These are phyloP conservation scores for Trichoderma harzianum DNA, from an alignment of 2,329 filamentous ascomycete genomes.

Conservation along the genomic window DNA sequence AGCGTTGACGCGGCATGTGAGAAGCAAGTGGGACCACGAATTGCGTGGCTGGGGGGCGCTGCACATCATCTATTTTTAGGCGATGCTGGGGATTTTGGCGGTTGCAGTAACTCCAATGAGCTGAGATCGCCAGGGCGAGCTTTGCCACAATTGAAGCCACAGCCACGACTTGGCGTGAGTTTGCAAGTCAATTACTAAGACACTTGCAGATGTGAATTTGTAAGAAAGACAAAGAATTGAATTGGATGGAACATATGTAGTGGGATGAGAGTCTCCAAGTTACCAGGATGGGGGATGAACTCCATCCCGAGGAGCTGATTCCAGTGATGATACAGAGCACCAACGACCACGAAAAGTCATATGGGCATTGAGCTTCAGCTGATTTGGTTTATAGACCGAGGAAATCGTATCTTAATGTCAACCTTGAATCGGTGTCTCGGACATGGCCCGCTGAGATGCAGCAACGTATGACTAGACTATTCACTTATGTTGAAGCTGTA, in stretches of 20 bases:
- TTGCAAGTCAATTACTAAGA: background rate
- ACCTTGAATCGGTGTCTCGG: background rate
- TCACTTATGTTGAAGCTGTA: background rate
- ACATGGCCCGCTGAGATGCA: background rate
- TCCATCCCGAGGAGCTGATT: background rate
- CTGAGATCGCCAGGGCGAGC: background rate
- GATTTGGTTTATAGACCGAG: background rate
- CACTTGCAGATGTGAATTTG: background rate
- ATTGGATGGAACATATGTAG: background rate
- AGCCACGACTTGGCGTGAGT: background rate
- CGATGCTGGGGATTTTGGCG: background rate
- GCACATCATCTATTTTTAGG: background rate
- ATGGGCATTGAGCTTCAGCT: background rate
- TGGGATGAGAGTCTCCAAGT: background rate
- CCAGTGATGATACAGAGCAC: rapidly evolving
- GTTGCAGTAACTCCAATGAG: background rate
- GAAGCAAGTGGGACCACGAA: background rate
- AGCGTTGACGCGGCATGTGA: slow-evolving; percentile 14
- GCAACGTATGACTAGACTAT: slow-evolving; percentile 6
- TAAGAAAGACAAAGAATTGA: background rate
- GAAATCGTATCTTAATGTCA: background rate
- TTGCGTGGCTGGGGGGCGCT: slow-evolving; percentile 12
- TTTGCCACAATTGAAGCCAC: background rate
- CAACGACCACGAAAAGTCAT: background rate
- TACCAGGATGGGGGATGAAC: background rate